Conservation (phyloP, 1,284 basidiomycete genomes). For the Gymnopus androsaceus region DNA sequence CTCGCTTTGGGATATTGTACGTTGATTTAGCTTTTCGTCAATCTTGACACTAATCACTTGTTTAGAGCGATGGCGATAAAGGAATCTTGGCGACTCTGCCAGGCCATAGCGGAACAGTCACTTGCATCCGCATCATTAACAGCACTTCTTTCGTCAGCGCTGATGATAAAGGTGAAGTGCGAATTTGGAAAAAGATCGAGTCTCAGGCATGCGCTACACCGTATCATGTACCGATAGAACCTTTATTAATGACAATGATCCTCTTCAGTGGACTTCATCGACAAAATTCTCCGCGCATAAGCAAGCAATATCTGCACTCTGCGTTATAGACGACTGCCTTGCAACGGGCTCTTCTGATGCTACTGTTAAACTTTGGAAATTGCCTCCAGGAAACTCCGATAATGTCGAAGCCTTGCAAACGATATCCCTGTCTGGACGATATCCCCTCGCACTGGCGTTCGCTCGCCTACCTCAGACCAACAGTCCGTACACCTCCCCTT, state of each 20-base stretch:
- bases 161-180: constrained; percentile 70
- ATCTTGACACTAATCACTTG: constrained; percentile 10
- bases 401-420: constrained; percentile 57
- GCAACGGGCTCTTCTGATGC: constrained; percentile 84
- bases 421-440: constrained; percentile 68
- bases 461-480: constrained; percentile 64
- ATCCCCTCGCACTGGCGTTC: constrained; percentile 73
- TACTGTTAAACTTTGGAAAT: constrained; percentile 70
- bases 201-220: constrained; percentile 41
- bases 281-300: constrained; percentile 61
- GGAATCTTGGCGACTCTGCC: constrained; percentile 72
- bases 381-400: constrained; percentile 32
- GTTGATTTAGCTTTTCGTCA: constrained; percentile 37
- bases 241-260: constrained; percentile 21
- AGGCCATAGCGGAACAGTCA: constrained; percentile 76
- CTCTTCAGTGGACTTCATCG: constrained; percentile 52
- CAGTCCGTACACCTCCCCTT: constrained; percentile 43
- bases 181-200: constrained; percentile 48
- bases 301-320: constrained; percentile 69
- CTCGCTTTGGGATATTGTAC: constrained; percentile 72
- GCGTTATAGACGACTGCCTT: constrained; percentile 47
- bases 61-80: constrained; percentile 47
- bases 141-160: constrained; percentile 61
- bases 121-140: constrained; percentile 68
- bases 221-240: constrained; percentile 4